phyloP scores from a whole-genome alignment of 148 eudicot species.

The Rhododendron mucronatum region DNA sequence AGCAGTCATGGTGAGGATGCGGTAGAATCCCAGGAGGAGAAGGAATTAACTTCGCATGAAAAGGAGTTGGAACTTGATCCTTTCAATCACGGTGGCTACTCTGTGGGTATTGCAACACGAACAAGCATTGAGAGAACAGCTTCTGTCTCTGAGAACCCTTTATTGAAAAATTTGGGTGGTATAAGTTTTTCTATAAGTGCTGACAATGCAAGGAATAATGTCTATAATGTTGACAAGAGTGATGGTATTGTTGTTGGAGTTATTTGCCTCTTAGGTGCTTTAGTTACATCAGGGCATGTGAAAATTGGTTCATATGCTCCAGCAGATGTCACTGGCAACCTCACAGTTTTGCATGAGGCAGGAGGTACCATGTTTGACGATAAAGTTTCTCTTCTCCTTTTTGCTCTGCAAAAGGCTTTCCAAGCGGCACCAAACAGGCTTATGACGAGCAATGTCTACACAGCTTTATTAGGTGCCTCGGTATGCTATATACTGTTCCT shows the following conservation, averaged over 20 bases:
- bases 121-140: constrained; percentile 47
- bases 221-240: constrained; percentile 77
- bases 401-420: constrained; percentile 89
- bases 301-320: constrained; percentile 53
- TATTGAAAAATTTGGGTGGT: constrained; percentile 78
- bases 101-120: constrained; percentile 20
- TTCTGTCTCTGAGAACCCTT: constrained; percentile 56
- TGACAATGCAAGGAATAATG: constrained; percentile 95
- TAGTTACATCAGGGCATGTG: constrained; percentile 71
- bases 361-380: constrained; percentile 99
- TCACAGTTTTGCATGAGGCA: constrained; percentile 54
- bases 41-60: constrained; percentile 29
- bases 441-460: constrained; percentile 75
- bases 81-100: constrained; percentile 19
- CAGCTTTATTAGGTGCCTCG: constrained; percentile 84
- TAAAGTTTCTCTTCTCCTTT: constrained; percentile 85
- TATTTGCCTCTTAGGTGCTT: constrained; percentile 74
- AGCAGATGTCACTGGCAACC: constrained; percentile 47
- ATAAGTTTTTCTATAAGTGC: constrained; percentile 85
- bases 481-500: constrained; percentile 40
- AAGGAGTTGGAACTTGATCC: constrained; percentile 30
- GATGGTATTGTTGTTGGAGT: constrained; percentile 84
- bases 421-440: constrained; percentile 98
- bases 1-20: constrained; percentile 23
- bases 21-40: constrained; percentile 32